Conservation (phyloP, 2,329 filamentous ascomycete species). For the Fusarium piperis region DNA sequence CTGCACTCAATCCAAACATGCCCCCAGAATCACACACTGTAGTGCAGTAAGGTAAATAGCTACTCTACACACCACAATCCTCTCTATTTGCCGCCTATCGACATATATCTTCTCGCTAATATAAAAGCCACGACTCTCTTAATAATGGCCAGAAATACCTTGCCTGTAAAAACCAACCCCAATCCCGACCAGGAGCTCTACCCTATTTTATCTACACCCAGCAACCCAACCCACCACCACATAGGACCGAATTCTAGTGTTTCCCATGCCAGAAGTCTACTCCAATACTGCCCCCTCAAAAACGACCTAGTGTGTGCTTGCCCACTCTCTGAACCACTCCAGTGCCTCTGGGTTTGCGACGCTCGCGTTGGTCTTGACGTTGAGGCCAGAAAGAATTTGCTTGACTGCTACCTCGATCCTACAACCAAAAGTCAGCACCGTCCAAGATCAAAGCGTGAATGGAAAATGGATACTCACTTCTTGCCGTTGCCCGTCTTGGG, state of each 20-base stretch:
- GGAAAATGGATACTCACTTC: constrained; percentile 69
- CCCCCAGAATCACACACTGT: not conserved
- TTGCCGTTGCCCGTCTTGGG: constrained; percentile 95
- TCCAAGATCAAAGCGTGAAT: not conserved
- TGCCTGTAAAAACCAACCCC: not conserved
- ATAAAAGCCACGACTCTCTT: not conserved
- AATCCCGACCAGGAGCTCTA: not conserved
- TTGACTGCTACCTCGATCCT: constrained; percentile 96
- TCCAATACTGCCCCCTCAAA: not conserved
- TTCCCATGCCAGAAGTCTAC: not conserved
- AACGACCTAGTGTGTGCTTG: constrained; percentile 57
- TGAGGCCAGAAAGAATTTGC: constrained; percentile 89
- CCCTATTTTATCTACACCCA: not conserved
- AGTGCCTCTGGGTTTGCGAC: constrained; percentile 92
- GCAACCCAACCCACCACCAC: too few relatives aligned
- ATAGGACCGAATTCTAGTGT: not conserved
- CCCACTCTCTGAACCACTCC: constrained; percentile 88
- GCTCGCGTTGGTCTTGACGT: constrained; percentile 88
- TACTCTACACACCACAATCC: not conserved
- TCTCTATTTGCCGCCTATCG: too few relatives aligned
- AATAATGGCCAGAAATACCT: not conserved
- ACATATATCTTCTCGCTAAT: not conserved
- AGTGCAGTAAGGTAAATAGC: not conserved
- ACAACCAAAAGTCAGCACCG: constrained; percentile 18
- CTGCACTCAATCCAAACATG: too few relatives aligned